Evolutionary conservation across 495 filamentous ascomycete genomes (phyloP), one percentile per base, ranked within the genome.

Genomic region (Annulohypoxylon bovei): DNA sequence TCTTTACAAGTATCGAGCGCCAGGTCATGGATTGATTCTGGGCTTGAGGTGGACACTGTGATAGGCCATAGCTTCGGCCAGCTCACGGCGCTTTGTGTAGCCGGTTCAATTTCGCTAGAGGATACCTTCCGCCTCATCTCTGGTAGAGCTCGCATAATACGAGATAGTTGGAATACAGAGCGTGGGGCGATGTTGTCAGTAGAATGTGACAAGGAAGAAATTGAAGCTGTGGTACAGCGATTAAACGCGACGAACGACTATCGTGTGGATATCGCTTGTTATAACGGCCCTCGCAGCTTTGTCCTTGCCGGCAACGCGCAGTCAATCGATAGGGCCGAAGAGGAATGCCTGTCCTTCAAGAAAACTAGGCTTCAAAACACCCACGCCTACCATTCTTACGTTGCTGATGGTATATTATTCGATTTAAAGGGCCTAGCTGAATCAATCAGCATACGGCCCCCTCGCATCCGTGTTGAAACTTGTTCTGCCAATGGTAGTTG

Each of bases 31-130:
- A 74, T 87, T 0, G 83, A 82, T 27, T 78, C 64, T 16, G 84
- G 85, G 0, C 58, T 87, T 1, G 11, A 74, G 6, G 66, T 78
- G 0, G 67, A 59, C 5, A 40, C 71, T 0, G 27, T 86, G 0
- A 56, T 88, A 12, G 86, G 85, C 0, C 86, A 87, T 62, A 82
- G 79, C 42, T 81, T 88, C 63, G 86, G 86, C 0, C 74, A 87
- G 65, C 74, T 87, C 0, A 80, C 81, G 3, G 84, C 84, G 0
- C 59, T 87, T 0, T 78, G 69, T n/a, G 71, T 88, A 3, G 70
- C 80, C 12, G 80, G 77, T 0, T 56, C 53, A 0, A 40, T 88
- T 0, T 72, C 73, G 0, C 73, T 87, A 0, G 4, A 27, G 0
- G 82, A 87, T 35, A 75, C 44, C 0, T 6, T 86, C 49, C 49